These are phyloP conservation scores for Gillenia trifoliata DNA, from an alignment of 306 rosid genomes.

Conservation along the genomic window DNA sequence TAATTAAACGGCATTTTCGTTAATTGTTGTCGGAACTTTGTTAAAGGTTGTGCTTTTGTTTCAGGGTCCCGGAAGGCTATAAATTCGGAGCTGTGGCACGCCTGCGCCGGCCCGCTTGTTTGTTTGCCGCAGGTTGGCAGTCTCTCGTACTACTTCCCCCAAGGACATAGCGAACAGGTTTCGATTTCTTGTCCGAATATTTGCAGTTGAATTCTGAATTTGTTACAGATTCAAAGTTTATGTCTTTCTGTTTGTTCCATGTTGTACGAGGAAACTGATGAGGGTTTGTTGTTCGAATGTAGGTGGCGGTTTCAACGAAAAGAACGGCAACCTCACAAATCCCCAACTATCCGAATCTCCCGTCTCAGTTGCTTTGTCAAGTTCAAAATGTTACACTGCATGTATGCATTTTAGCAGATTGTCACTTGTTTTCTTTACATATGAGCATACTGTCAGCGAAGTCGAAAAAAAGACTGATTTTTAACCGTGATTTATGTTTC, in stretches of 20 bases:
- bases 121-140: slow-evolving; percentile 82
- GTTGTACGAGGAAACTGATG: slow-evolving; percentile 7
- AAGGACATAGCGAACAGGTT: slow-evolving; percentile 99
- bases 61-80: slow-evolving; percentile 71
- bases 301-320: slow-evolving; percentile 96
- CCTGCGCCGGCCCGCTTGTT: slow-evolving; percentile 98
- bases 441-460: neutral
- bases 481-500: slow-evolving; percentile 11
- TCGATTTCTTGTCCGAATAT: neutral
- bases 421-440: neutral
- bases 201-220: neutral
- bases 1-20: neutral
- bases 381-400: slow-evolving; percentile 80
- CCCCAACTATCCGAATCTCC: slow-evolving; percentile 90
- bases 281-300: slow-evolving; percentile 9
- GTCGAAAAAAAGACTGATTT: neutral
- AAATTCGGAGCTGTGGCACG: slow-evolving; percentile 94
- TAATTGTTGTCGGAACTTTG: neutral
- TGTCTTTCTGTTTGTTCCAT: neutral
- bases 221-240: neutral
- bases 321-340: slow-evolving; percentile 85
- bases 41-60: neutral
- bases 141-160: slow-evolving; percentile 89
- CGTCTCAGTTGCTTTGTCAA: slow-evolving; percentile 88
- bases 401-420: slow-evolving; percentile 38